Conservation (phyloP, 2,329 filamentous ascomycete species). For the Aaosphaeria pasadenensis region DNA sequence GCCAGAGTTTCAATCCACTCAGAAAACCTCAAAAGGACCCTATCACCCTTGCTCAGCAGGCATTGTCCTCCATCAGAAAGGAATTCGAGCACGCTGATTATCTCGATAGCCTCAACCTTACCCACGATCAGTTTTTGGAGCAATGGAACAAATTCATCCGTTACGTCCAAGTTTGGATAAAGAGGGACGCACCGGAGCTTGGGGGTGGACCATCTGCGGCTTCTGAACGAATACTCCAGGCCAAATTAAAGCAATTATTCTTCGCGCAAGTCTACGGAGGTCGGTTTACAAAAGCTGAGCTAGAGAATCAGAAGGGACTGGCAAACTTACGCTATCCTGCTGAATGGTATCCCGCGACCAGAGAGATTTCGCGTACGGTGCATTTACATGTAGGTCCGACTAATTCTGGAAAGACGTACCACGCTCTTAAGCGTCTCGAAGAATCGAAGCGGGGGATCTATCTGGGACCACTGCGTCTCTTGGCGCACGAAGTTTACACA, state of each 20-base stretch:
- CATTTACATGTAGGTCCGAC: constrained; percentile 95
- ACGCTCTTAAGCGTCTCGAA: constrained; percentile 82
- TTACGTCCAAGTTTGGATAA: constrained; percentile 18
- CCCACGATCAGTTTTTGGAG: constrained; percentile 15
- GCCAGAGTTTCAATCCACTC: no score
- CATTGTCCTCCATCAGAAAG: neutral
- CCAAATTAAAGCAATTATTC: constrained; percentile 67
- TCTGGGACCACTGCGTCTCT: constrained; percentile 79
- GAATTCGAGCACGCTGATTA: constrained; percentile 15
- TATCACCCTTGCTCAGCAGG: neutral
- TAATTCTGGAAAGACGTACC: constrained; percentile 97
- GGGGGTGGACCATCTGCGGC: constrained; percentile 3
- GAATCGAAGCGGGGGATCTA: constrained; percentile 76
- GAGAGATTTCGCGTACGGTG: constrained; percentile 75
- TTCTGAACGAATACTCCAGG: constrained; percentile 29
- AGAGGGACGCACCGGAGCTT: constrained; percentile 16
- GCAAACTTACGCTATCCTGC: constrained; percentile 84
- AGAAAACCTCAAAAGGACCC: no score
- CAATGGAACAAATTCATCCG: constrained; percentile 25
- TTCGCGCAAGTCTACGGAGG: constrained; percentile 42
- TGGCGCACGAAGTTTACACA: constrained; percentile 94
- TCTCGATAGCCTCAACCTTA: constrained; percentile 27
- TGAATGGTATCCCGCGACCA: constrained; percentile 88
- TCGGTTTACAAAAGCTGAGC: constrained; percentile 34
- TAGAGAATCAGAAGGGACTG: constrained; percentile 45